phyloP scores from a whole-genome alignment of 2,329 filamentous ascomycete genomes.

The Fusarium goolgardi region DNA sequence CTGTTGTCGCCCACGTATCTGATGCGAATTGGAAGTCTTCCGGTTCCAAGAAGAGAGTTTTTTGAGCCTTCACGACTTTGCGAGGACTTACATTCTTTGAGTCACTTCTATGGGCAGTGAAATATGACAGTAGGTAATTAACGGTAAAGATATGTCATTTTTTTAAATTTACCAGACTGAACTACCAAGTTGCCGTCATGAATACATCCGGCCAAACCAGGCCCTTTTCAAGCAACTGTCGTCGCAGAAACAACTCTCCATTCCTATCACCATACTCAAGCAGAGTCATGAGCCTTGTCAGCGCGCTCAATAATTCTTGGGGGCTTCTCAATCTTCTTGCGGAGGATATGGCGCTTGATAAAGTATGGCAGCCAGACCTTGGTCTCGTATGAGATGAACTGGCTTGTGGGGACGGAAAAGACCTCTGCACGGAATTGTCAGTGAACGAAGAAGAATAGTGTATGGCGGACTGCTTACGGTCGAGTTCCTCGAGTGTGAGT shows the following conservation, averaged over 20 bases:
- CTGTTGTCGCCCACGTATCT: background rate
- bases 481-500: constrained; percentile 62
- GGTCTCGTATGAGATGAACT: constrained; percentile 50
- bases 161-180: background rate
- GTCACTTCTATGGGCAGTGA: background rate
- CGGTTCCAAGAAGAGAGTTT: too few species aligned
- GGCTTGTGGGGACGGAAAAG: constrained; percentile 51
- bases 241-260: rapidly evolving
- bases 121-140: too few species aligned
- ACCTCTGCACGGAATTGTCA: background rate
- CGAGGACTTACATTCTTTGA: rapidly evolving
- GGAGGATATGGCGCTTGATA: constrained; percentile 53
- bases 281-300: constrained; percentile 9
- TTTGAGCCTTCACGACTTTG: background rate
- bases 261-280: background rate
- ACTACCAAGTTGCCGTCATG: background rate
- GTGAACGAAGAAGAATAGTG: rapidly evolving
- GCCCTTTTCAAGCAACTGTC: background rate
- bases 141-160: background rate
- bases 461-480: constrained; percentile 36
- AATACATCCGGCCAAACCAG: rapidly evolving
- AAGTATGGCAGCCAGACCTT: constrained; percentile 53
- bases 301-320: constrained; percentile 48
- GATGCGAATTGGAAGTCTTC: too few species aligned
- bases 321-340: constrained; percentile 50